A percentile compares a stretch with the other conserved stretches of the same genome.
phyloP scores from a whole-genome alignment of 2,329 filamentous ascomycete genomes.

The Exserohilum rostratum region DNA sequence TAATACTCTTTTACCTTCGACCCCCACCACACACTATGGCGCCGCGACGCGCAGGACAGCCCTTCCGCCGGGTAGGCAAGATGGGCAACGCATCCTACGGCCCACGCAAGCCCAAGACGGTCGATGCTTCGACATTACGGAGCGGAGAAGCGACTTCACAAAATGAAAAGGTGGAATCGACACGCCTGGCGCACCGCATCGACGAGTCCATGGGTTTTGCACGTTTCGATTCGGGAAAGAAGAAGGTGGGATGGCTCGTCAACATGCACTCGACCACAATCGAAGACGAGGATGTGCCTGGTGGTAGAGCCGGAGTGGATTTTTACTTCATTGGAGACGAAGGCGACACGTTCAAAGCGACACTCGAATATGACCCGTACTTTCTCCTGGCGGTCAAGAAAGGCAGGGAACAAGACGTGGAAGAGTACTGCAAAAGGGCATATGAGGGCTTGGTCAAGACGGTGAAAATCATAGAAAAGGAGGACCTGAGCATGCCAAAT shows the following conservation, averaged over 20 bases:
- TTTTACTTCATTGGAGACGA: slow-evolving; percentile 87
- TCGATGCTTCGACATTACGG: slow-evolving; percentile 75
- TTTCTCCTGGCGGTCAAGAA: slow-evolving; percentile 90
- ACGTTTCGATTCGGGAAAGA: slow-evolving; percentile 86
- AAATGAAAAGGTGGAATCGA: slow-evolving; percentile 90
- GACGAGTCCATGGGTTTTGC: slow-evolving; percentile 95
- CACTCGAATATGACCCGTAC: slow-evolving; percentile 94
- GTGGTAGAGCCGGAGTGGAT: slow-evolving; percentile 87
- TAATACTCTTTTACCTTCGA: slow-evolving; percentile 28
- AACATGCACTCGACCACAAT: slow-evolving; percentile 92
- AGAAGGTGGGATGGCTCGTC: slow-evolving; percentile 88
- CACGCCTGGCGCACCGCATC: slow-evolving; percentile 81
- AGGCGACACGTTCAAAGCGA: slow-evolving; percentile 90
- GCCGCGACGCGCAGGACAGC: slow-evolving; percentile 50
- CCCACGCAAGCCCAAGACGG: slow-evolving; percentile 71
- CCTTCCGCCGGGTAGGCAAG: slow-evolving; percentile 53
- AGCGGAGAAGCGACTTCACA: slow-evolving; percentile 85
- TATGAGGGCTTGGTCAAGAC: slow-evolving; percentile 83
- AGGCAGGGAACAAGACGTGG: slow-evolving; percentile 87
- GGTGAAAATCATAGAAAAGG: slow-evolving; percentile 81
- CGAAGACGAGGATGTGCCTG: slow-evolving; percentile 80
- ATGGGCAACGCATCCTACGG: slow-evolving; percentile 53
- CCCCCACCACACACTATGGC: slow-evolving; percentile 47
- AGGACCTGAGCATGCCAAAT: slow-evolving; percentile 94
- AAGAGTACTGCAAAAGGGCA: slow-evolving; percentile 86